Conservation (phyloP, 2,329 filamentous ascomycete species). For the Talaromyces marneffei region DNA sequence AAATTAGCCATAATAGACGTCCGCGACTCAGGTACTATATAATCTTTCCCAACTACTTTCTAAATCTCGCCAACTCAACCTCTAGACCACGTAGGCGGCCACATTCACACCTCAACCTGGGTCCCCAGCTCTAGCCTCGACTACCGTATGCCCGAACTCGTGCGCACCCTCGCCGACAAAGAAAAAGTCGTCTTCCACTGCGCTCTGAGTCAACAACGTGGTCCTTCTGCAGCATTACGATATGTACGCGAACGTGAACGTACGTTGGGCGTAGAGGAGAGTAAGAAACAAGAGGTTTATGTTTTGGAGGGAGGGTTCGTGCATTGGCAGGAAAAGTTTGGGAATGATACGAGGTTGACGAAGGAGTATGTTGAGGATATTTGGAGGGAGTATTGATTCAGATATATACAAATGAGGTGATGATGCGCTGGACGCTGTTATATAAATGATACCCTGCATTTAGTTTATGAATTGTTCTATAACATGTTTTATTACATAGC, state of each 20-base stretch:
- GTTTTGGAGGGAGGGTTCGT: slow-evolving; percentile 80
- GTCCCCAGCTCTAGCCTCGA: slow-evolving; percentile 69
- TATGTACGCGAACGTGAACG: slow-evolving; percentile 63
- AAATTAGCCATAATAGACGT: slow-evolving; percentile 77
- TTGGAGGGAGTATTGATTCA: slow-evolving; percentile 56
- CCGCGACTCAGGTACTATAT: slow-evolving; percentile 63
- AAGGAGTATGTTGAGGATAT: slow-evolving; percentile 79
- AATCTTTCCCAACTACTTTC: not conserved
- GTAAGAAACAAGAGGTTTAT: slow-evolving; percentile 62
- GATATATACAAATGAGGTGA: not conserved
- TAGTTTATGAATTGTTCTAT: not conserved
- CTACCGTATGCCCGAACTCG: slow-evolving; percentile 71
- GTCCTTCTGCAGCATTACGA: slow-evolving; percentile 73
- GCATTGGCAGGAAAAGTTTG: slow-evolving; percentile 79
- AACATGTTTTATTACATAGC: not conserved
- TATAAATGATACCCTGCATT: slow-evolving; percentile 4
- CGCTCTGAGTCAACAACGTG: slow-evolving; percentile 82
- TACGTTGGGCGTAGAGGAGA: slow-evolving; percentile 38
- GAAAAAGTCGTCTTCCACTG: slow-evolving; percentile 92
- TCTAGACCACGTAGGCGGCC: slow-evolving; percentile 83
- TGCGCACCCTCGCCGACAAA: slow-evolving; percentile 68
- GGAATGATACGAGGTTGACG: slow-evolving; percentile 71
- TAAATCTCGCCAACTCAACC: not conserved
- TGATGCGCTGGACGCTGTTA: not conserved
- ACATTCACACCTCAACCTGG: slow-evolving; percentile 73